Percentiles rank a stretch among this genome's conserved stretches.
These are phyloP conservation scores for Candida methanosorbosa DNA, from an alignment of 805 yeast species.

Conservation along the genomic window DNA sequence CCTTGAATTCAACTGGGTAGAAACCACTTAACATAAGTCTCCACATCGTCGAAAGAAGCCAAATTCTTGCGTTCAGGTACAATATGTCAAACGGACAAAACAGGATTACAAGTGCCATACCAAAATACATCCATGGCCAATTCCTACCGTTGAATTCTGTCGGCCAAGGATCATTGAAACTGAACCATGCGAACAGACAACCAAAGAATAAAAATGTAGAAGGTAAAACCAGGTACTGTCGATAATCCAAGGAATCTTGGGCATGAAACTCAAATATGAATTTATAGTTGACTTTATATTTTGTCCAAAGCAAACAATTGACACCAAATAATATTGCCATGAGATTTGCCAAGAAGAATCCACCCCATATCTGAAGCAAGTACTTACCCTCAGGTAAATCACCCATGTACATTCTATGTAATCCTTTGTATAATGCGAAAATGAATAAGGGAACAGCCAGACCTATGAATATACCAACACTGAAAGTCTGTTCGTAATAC, in stretches of 20 bases:
- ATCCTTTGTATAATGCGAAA: slow-evolving; percentile 41
- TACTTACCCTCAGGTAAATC: slow-evolving; percentile 46
- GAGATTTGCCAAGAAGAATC: slow-evolving; percentile 63
- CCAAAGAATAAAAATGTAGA: slow-evolving; percentile 47
- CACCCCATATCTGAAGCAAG: slow-evolving; percentile 87
- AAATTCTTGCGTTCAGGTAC: slow-evolving; percentile 57
- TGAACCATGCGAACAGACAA: slow-evolving; percentile 62
- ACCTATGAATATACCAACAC: slow-evolving; percentile 65
- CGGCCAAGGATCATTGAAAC: slow-evolving; percentile 67
- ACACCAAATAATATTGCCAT: slow-evolving; percentile 55
- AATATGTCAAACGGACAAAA: slow-evolving; percentile 55
- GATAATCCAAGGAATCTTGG: slow-evolving; percentile 53
- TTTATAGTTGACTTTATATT: slow-evolving; percentile 74
- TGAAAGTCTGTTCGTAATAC: slow-evolving; percentile 42
- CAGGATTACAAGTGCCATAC: slow-evolving; percentile 35
- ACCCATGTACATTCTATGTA: slow-evolving; percentile 26
- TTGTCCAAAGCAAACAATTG: slow-evolving; percentile 66
- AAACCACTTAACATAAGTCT: slow-evolving; percentile 74
- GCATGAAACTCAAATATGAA: slow-evolving; percentile 86
- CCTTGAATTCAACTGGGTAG: slow-evolving; percentile 92
- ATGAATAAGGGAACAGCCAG: slow-evolving; percentile 59
- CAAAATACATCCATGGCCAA: slow-evolving; percentile 76
- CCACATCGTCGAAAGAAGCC: slow-evolving; percentile 68
- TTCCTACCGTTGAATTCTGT: slow-evolving; percentile 50
- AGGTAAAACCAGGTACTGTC: slow-evolving; percentile 61